Evolutionary conservation across 495 filamentous ascomycete species (phyloP), one percentile per base, ranked within the genome.

Genomic region (Trypethelium eluteriae): DNA sequence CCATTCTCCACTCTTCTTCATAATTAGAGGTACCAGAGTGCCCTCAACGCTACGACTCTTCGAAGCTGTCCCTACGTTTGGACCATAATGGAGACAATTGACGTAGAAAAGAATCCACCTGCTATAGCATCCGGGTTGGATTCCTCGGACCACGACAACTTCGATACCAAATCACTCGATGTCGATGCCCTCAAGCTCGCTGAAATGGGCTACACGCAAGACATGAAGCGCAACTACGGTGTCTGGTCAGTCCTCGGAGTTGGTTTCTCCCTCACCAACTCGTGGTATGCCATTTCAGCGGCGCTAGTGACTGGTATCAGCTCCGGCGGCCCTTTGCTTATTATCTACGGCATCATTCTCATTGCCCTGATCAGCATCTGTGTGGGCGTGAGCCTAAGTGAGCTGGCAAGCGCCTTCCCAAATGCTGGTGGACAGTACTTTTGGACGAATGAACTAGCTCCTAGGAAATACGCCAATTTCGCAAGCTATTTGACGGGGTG

Each of bases 361-460:
- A 81, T 86, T 65, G 76, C 80, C 7, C 64, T 84, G 53, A 79
- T 87, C 63, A 84, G 81, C 35, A 77, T 77, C 3, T 84, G 82
- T 69, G 82, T 85, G 39, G 85, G 76, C 9, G 77, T 83, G 49
- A 80, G 81, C 10, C 74, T 88, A 14, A 78, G 80, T 35, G 86
- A 88, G 70, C 66, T 88, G 63, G 82, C 83, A 2, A 81, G 78
- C 66, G 80, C 84, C 0, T 73, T 86, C 71, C 86, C 86, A 2
- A 86, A 85, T 72, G 82, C 84, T 34, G 85, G 84, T 34, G 85
- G 86, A 0, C 85, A 86, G 65, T 88, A 87, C 70, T 88, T 81
- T 74, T 88, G 85, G 86, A 81, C 83, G 1, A 79, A 79, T 65
- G 79, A 83, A 68, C 72, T 88, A 61, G 84, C 86, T 6, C 84